phyloP scores from a whole-genome alignment of 2,329 filamentous ascomycete species.

The Fusarium bactridioides region DNA sequence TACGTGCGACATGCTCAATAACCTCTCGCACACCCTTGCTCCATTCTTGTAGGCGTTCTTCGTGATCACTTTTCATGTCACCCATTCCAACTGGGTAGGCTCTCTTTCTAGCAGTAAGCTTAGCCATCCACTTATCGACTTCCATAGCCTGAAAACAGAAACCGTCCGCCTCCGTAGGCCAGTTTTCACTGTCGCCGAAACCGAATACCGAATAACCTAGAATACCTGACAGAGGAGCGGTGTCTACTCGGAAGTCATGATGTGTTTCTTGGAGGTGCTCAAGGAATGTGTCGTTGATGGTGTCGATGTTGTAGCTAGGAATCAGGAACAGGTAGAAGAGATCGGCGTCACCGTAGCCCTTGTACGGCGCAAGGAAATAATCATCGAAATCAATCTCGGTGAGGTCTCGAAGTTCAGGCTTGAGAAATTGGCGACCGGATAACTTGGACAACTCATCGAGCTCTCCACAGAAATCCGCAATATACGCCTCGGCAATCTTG shows the following conservation, averaged over 20 bases:
- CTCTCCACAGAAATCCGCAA: slow-evolving; percentile 60
- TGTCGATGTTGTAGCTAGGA: slow-evolving; percentile 95
- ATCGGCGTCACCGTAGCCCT: slow-evolving; percentile 61
- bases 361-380: slow-evolving; percentile 83
- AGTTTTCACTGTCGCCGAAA: slow-evolving; percentile 88
- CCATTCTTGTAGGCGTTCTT: slow-evolving; percentile 78
- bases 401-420: slow-evolving; percentile 76
- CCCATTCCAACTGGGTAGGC: slow-evolving; percentile 90
- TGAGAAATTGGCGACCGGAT: slow-evolving; percentile 52
- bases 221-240: slow-evolving; percentile 77
- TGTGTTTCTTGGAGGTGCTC: slow-evolving; percentile 91
- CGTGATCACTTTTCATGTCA: slow-evolving; percentile 80
- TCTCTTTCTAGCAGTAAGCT: slow-evolving; percentile 83
- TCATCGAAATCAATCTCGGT: slow-evolving; percentile 92
- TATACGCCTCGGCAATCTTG: slow-evolving; percentile 71
- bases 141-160: slow-evolving; percentile 94
- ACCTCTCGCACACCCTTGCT: slow-evolving; percentile 75
- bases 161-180: slow-evolving; percentile 88
- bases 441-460: slow-evolving; percentile 58
- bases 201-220: slow-evolving; percentile 94
- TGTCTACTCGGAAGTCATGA: slow-evolving; percentile 96
- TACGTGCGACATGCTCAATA: slow-evolving; percentile 68
- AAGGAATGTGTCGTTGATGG: slow-evolving; percentile 85
- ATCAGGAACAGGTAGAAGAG: slow-evolving; percentile 86
- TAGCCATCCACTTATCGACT: slow-evolving; percentile 97